Evolutionary conservation across 1,284 basidiomycete genomes (phyloP), one percentile per base, ranked within the genome.

Genomic region (Cerrena zonata): DNA sequence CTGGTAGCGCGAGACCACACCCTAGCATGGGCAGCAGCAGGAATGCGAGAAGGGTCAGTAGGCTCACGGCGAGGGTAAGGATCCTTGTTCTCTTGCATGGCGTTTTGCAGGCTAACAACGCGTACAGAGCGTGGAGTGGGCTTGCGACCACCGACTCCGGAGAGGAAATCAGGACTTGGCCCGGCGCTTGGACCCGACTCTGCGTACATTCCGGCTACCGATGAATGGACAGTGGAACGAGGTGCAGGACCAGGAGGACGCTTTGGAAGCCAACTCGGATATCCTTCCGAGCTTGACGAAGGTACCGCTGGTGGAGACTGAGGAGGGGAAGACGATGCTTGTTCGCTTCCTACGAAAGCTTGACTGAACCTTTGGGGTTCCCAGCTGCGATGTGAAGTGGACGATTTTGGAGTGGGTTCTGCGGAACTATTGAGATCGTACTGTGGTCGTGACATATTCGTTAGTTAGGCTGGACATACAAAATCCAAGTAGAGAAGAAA

Each of bases 211-310:
- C 65, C 69, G 12, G 71, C 73, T 27, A 74, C 70, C 26, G 66
- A 65, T 13, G 81, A 84, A 50, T 82, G 80, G 53, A 84, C 68
- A 2, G 85, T 87, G 10, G 84, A 86, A 3, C 77, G 77, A 2
- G 87, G 88, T 12, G 78, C 79, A 1, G 87, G 87, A 1, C 79
- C 84, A 19, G 81, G 81, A 3, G 88, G 87, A n/a, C 87, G 77
- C 54, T 73, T 79, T 12, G 87, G 87, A 3, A 90, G 80, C 87
- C 88, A 90, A 24, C 84, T 82, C 3, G 87, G 87, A 61, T 90
- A 90, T 22, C 81, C 80, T 58, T 86, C 84, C 7, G 81, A 84
- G 48, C 56, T 61, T 13, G 65, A 65, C 2, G 65, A 65, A 26
- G 37, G 47, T 49, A 63, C 59, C 44, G 54, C 56, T 34, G 54